phyloP scores from a whole-genome alignment of 257 asterid species.

The Ilex asprella region DNA sequence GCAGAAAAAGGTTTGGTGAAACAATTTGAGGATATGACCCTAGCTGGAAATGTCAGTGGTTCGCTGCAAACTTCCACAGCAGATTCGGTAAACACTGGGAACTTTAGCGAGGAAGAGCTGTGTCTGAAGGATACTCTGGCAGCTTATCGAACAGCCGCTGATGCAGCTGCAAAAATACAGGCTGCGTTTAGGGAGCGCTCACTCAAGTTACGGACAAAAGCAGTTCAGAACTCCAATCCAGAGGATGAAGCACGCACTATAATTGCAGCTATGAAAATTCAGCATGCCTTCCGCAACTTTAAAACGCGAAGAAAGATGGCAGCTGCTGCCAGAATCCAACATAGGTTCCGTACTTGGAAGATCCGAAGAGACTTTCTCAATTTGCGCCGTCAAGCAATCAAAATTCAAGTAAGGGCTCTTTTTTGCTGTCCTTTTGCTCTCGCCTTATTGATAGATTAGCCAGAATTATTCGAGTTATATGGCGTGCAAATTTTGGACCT shows the following conservation, averaged over 20 bases:
- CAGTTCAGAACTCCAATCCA: conserved; percentile 49
- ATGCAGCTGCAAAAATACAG: conserved; percentile 95
- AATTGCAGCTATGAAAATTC: conserved; percentile 94
- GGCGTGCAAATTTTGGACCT: too few relatives aligned
- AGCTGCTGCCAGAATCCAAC: conserved; percentile 87
- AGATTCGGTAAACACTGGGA: conserved; percentile 33
- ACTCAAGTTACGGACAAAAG: conserved; percentile 37
- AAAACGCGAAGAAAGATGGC: conserved; percentile 59
- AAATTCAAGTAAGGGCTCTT: conserved; percentile 60
- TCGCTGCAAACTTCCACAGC: conserved; percentile 47
- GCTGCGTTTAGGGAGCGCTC: conserved; percentile 87
- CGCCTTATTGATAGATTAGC: not conserved
- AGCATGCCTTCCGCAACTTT: conserved; percentile 77
- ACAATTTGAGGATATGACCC: conserved; percentile 79
- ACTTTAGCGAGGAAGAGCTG: conserved; percentile 61
- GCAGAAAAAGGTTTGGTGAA: conserved; percentile 86
- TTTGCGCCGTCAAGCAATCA: conserved; percentile 78
- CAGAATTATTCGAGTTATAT: too few relatives aligned
- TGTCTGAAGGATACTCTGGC: conserved; percentile 71
- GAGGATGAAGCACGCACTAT: conserved; percentile 78
- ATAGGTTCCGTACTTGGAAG: conserved; percentile 81
- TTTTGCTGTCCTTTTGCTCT: not conserved
- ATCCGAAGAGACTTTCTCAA: conserved; percentile 64
- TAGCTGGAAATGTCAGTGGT: conserved; percentile 92
- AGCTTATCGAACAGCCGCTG: conserved; percentile 94